phyloP scores from a whole-genome alignment of 345 rosid genomes.

The Brassica nigra region DNA sequence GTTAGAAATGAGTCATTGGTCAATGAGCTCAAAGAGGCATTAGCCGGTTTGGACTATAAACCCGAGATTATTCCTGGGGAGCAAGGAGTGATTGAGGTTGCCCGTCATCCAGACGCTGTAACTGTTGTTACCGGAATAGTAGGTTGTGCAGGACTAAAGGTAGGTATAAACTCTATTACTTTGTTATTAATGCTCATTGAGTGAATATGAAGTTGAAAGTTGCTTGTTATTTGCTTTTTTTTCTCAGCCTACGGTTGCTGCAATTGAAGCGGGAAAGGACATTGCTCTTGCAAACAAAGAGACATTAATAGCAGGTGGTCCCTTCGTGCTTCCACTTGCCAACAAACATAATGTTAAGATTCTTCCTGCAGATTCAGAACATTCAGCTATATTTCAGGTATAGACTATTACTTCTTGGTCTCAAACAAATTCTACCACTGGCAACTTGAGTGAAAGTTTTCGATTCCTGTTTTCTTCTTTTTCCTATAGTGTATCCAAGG shows the following conservation, averaged over 20 bases:
- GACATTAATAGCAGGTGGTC: conserved; percentile 95
- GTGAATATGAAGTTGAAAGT: background rate
- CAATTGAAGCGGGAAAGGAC: conserved; percentile 95
- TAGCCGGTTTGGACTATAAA: conserved; percentile 70
- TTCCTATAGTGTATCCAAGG: conserved; percentile 84
- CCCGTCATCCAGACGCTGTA: conserved; percentile 90
- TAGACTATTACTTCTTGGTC: background rate
- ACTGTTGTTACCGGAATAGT: conserved; percentile 94
- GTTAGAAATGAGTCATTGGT: conserved; percentile 73
- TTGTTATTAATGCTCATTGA: background rate
- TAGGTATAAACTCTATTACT: conserved; percentile 42
- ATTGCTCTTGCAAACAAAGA: conserved; percentile 97
- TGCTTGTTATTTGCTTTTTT: background rate
- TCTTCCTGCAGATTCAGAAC: conserved; percentile 99
- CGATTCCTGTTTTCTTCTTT: background rate
- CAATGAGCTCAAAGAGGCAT: conserved; percentile 80
- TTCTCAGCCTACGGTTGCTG: conserved; percentile 89
- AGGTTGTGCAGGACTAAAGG: conserved; percentile 98
- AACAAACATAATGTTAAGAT: conserved; percentile 85
- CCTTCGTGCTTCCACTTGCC: conserved; percentile 94
- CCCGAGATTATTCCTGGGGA: conserved; percentile 97
- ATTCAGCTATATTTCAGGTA: conserved; percentile 99
- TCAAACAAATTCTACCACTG: background rate
- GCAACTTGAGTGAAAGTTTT: background rate
- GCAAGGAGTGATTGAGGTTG: conserved; percentile 90